phyloP scores from a whole-genome alignment of 2,329 filamentous ascomycete genomes.

The Aspergillus tamarii region DNA sequence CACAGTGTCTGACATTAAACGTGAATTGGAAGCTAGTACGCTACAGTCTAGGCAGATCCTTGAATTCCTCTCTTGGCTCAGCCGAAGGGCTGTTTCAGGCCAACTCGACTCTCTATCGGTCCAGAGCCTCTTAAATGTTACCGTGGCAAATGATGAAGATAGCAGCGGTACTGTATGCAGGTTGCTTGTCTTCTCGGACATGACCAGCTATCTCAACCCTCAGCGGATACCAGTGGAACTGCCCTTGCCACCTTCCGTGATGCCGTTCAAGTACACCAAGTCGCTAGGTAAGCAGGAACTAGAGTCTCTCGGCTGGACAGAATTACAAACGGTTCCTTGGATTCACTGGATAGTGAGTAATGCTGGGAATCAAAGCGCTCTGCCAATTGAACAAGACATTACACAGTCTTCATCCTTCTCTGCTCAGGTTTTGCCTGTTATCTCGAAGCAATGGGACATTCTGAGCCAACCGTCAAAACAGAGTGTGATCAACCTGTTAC shows the following conservation, averaged over 20 bases:
- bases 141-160: conserved; percentile 60
- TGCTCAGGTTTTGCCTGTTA: conserved; percentile 71
- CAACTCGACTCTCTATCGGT: conserved; percentile 73
- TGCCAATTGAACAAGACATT: conserved; percentile 68
- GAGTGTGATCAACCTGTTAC: conserved; percentile 66
- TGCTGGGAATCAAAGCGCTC: conserved; percentile 57
- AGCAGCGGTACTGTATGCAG: conserved; percentile 63
- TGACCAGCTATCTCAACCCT: conserved; percentile 75
- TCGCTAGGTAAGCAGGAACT: conserved; percentile 68
- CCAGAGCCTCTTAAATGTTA: conserved; percentile 74
- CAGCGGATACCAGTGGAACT: conserved; percentile 78
- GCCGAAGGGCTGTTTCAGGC: conserved; percentile 69
- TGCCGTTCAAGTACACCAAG: conserved; percentile 83
- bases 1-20: conserved; percentile 81
- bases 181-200: conserved; percentile 75
- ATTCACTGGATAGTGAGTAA: conserved; percentile 76
- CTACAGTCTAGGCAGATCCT: conserved; percentile 76
- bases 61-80: conserved; percentile 84
- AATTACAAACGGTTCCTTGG: conserved; percentile 85
- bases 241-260: conserved; percentile 77
- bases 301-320: conserved; percentile 81
- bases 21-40: conserved; percentile 80
- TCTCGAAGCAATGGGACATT: conserved; percentile 92
- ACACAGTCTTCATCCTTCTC: conserved; percentile 75
- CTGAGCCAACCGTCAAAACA: conserved; percentile 68